Base-by-base conservation (phyloP, 768 basidiomycete genomes). In the Saitozyma sp. region DNA sequence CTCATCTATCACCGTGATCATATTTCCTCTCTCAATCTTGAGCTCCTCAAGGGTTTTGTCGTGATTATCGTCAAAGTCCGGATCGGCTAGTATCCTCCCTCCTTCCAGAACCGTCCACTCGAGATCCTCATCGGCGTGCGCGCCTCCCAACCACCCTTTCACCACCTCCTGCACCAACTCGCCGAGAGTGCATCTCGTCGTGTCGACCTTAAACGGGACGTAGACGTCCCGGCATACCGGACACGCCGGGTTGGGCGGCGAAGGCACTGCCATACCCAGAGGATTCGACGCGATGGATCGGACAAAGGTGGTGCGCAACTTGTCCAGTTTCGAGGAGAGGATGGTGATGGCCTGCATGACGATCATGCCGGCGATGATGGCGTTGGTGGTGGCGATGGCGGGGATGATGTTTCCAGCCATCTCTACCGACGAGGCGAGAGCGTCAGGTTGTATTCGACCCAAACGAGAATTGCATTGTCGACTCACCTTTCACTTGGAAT, bases 341-440 rank as follows among this genome's bases (percentile, higher is more conserved):
- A 96, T 83, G 61, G 92, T 89, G 19, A 97, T 81, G 0, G 93
- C 90, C 78, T 97, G 94, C 50, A 97, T 84, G 20, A 98, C 93
- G 74, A 98, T 92, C 45, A 95, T 82, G 0, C 95, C 96, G 0
- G 96, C 89, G 68, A 98, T 87, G 78, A 99, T 91, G 9, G 96
- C 96, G 77, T 99, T 99, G 20, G 96, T 99, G 4, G 96, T 99
- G 6, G 96, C 96, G 71, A 99, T 98, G 1, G 96, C 96, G 7
- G 96, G 96, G 66, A 98, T 99, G 72, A 99, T 98, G 80, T 99
- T 99, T 9, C 96, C 96, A 0, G 96, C 96, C 91, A 97, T 98
- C 80, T 97, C 94, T 95, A 45, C 42, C 46, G 43, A 48, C 45
- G 29, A 42, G 43, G 20, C 37, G 40, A 49, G 39, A 39, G 13